Conservation (phyloP, 208 protist species). For the Acanthamoeba castellanii region DNA sequence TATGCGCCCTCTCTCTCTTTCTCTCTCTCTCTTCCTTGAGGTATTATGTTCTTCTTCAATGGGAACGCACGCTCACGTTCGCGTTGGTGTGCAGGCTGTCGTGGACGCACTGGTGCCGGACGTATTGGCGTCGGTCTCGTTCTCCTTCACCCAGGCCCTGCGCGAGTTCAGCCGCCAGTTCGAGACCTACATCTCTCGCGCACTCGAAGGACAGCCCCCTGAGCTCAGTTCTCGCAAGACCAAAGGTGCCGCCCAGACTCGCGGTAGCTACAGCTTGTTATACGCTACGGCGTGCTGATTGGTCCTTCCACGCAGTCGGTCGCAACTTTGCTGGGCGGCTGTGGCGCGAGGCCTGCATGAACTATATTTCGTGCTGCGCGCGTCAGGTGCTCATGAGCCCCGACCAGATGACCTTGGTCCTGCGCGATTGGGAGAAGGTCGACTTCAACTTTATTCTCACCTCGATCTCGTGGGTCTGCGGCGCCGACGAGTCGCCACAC, state of each 20-base stretch:
- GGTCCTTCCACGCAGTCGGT: background rate
- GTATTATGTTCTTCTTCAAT: no score
- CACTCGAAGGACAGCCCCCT: constrained; percentile 32
- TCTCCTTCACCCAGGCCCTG: constrained; percentile 19
- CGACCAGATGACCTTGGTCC: background rate
- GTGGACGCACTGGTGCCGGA: constrained; percentile 59
- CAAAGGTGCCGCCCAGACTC: background rate
- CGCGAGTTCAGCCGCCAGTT: constrained; percentile 55
- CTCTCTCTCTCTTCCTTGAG: no score
- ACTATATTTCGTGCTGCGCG: constrained; percentile 15
- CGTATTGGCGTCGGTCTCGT: constrained; percentile 17
- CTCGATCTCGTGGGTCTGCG: constrained; percentile 13
- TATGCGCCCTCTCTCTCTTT: background rate
- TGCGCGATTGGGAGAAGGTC: constrained; percentile 39
- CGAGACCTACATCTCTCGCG: background rate
- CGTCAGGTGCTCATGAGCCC: constrained; percentile 32
- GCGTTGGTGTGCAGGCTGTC: background rate
- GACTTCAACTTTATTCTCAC: constrained; percentile 31
- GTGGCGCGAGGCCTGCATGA: constrained; percentile 40
- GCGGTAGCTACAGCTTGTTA: background rate
- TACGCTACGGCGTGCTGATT: background rate
- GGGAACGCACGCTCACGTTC: background rate
- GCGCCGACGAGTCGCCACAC: background rate
- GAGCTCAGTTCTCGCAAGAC: constrained; percentile 12
- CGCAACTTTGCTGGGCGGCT: constrained; percentile 49